Evolutionary conservation across 495 filamentous ascomycete genomes (phyloP).

Genomic region (Immersiella caudata): DNA sequence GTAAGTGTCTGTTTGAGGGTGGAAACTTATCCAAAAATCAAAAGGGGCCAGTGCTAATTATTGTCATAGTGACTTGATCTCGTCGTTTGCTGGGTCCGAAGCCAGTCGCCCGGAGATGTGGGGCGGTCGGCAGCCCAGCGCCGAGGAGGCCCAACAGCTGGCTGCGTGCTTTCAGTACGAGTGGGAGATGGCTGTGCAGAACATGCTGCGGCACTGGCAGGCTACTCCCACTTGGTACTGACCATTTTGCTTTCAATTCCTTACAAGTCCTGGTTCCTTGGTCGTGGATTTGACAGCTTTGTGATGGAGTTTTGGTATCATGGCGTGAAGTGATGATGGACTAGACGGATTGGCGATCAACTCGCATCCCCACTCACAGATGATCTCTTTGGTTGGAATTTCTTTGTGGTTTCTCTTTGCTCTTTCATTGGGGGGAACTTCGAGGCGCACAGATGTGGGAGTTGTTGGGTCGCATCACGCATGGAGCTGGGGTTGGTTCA

Average conservation of each 20-base stretch:
- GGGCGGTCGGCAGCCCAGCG: conserved; percentile 61
- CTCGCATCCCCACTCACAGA: no score
- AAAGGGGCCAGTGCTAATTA: not conserved
- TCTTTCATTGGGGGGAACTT: no score
- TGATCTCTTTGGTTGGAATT: no score
- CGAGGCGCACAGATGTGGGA: no score
- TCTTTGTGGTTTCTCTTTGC: no score
- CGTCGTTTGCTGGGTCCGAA: conserved; percentile 60
- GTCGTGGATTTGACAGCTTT: not conserved
- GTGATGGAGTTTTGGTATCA: no score
- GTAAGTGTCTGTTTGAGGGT: conserved; percentile 47
- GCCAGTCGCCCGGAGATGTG: conserved; percentile 72
- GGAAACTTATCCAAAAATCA: not conserved
- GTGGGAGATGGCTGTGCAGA: conserved; percentile 66
- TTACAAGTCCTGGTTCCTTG: not conserved
- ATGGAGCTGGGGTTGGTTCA: no score
- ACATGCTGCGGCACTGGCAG: conserved; percentile 73
- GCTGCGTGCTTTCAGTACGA: conserved; percentile 64
- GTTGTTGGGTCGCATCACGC: no score
- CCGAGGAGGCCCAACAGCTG: conserved; percentile 60
- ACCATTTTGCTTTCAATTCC: not conserved
- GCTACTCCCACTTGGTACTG: conserved; percentile 56
- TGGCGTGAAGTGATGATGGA: no score
- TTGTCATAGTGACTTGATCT: conserved; percentile 56
- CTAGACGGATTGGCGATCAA: no score